Evolutionary conservation across 2,329 filamentous ascomycete genomes (phyloP), one percentile per base, ranked within the genome.

Genomic region (Sclerotiophoma versabilis): DNA sequence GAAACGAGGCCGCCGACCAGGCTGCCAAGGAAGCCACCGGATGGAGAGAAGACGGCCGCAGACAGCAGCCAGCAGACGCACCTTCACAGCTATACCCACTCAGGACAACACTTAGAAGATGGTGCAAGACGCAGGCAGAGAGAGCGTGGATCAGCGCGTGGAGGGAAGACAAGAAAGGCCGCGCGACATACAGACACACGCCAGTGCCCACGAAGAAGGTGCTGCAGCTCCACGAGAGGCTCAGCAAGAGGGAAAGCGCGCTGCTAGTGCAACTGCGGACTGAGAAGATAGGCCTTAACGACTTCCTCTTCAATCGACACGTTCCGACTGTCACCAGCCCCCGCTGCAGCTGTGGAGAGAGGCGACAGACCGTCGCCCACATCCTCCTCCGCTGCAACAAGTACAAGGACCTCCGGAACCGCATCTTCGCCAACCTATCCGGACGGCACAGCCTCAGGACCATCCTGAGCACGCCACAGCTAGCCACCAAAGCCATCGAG

Each of bases 401-500:
- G n/a, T 12, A 17, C 32, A 46, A n/a, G 25, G 20, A 37, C 32
- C 30, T 46, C 43, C 32, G 22, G 43, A 46, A 46, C 32, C 17
- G 20, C 32, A 46, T 46, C 43, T 46, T 46, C 22, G 32, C 36
- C 22, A 39, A 26, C 36, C 36, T 39, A 10, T 39, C 36, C 8
- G 22, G 22, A 39, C 29, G 29, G 25, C 3, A 45, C 29, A 45
- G 12, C 22, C 9, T 45, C 29, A 2, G 29, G 37, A 85, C 87
- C 64, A 80, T 85, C 57, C 87, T 81, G 71, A 82, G 84, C 38
- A 75, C 87, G 4, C 69, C 77, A 29, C 25, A 42, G 25, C 38
- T 42, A 42, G 38, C 25, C 25, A 42, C 52, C 27, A 58, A 61
- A 61, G 54, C 59, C 17, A 60, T 58, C 54, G 2, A 62, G 34